Evolutionary conservation across 208 protist genomes (phyloP).

Genomic region (Leptomonas seymouri): DNA sequence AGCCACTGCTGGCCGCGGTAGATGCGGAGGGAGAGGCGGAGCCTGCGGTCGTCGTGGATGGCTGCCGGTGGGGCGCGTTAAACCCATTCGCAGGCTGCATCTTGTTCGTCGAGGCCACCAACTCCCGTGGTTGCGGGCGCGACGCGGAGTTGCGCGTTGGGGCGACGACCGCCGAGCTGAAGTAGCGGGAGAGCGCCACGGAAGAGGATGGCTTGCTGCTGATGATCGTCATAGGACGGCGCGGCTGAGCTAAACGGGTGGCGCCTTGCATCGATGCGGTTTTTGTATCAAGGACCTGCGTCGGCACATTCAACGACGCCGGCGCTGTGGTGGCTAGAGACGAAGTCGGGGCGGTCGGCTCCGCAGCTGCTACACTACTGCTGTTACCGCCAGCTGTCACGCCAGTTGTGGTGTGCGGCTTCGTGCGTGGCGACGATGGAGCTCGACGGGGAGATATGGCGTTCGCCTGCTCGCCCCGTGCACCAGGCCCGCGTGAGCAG

Average conservation of each 20-base stretch:
- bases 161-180: neutral
- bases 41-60: neutral
- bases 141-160: conserved; percentile 15
- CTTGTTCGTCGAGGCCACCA: conserved; percentile 1
- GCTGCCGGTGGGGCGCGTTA: neutral
- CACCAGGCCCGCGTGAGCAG: neutral
- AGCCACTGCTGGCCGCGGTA: neutral
- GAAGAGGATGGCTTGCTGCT: conserved; percentile 16
- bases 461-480: neutral
- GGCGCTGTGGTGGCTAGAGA: neutral
- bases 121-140: neutral
- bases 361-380: neutral
- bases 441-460: conserved; percentile 6
- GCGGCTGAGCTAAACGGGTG: neutral
- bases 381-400: neutral
- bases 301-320: neutral
- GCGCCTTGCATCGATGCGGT: neutral
- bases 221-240: conserved; percentile 6
- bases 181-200: conserved; percentile 15
- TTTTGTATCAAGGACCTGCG: neutral
- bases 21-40: neutral
- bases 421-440: conserved; percentile 1
- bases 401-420: neutral
- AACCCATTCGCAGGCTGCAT: neutral
- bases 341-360: neutral